Evolutionary conservation across 768 basidiomycete species (phyloP).

Genomic region (Solioccasus polychromus): DNA sequence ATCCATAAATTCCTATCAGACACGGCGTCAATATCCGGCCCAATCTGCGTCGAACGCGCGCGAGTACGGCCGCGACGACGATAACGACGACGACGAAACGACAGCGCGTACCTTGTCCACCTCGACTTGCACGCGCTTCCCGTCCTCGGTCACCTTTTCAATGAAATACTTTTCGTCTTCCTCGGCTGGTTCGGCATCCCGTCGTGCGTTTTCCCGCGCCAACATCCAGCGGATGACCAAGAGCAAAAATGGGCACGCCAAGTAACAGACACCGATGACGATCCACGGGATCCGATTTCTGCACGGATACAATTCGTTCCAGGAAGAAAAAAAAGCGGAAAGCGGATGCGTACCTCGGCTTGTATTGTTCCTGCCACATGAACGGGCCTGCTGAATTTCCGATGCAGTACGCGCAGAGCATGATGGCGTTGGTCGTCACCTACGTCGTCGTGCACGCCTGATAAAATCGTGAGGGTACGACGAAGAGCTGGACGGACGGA

Average conservation of each 20-base stretch:
- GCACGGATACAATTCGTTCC: not conserved
- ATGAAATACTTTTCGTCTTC: conserved; percentile 63
- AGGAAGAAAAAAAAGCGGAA: not conserved
- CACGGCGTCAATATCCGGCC: not conserved
- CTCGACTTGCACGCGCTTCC: conserved; percentile 50
- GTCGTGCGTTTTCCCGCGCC: conserved; percentile 56
- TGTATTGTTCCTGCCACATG: conserved; percentile 72
- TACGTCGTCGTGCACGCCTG: conserved; percentile 1
- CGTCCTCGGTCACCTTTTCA: conserved; percentile 48
- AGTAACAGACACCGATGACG: conserved; percentile 66
- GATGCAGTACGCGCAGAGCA: conserved; percentile 67
- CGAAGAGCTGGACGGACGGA: conserved; percentile 38
- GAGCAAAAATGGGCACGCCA: conserved; percentile 46
- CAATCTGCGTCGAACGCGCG: too few species aligned
- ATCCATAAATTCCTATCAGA: conserved; percentile 61
- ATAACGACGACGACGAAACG: not conserved
- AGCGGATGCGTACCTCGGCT: conserved; percentile 47
- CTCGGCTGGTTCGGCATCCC: conserved; percentile 57
- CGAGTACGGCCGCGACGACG: too few species aligned
- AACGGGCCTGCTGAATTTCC: conserved; percentile 71
- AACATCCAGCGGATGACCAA: conserved; percentile 54
- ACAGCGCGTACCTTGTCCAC: conserved; percentile 69
- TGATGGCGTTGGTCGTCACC: conserved; percentile 56
- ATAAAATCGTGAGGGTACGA: not conserved
- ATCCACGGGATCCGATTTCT: conserved; percentile 78